Percentiles rank a stretch among this genome's conserved stretches.
Evolutionary conservation across 1,284 basidiomycete genomes (phyloP).

Genomic region (Heterobasidion occidentale): DNA sequence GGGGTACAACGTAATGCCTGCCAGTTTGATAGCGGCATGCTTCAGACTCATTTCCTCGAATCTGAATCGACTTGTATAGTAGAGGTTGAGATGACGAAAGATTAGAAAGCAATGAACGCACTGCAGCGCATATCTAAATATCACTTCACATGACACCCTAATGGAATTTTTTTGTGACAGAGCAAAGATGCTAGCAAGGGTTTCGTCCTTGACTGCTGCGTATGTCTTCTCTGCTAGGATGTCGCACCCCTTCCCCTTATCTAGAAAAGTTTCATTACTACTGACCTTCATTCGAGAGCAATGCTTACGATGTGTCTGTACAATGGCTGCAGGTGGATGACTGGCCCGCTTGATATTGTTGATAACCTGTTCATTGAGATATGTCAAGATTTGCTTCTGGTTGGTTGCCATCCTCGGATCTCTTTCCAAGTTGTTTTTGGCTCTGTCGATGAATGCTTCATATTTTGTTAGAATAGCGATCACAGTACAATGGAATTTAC

Average conservation of each 20-base stretch:
- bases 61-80: too few species aligned
- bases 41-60: too few species aligned
- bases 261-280: not conserved
- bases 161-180: not conserved
- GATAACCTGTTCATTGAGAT: not conserved
- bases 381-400: not conserved
- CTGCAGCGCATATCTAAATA: too few species aligned
- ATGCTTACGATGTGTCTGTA: not conserved
- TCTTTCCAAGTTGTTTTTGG: not conserved
- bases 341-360: not conserved
- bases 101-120: too few species aligned
- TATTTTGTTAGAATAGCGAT: not conserved
- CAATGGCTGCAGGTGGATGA: not conserved
- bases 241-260: not conserved
- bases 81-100: too few species aligned
- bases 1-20: too few species aligned
- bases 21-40: too few species aligned
- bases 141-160: too few species aligned
- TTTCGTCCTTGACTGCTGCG: not conserved
- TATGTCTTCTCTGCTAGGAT: not conserved
- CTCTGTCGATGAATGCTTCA: not conserved
- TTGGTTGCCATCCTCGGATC: not conserved
- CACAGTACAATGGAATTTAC: not conserved
- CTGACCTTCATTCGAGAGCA: not conserved
- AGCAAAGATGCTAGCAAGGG: not conserved